Evolutionary conservation across 495 filamentous ascomycete species (phyloP).

Genomic region (Neurospora terricola): DNA sequence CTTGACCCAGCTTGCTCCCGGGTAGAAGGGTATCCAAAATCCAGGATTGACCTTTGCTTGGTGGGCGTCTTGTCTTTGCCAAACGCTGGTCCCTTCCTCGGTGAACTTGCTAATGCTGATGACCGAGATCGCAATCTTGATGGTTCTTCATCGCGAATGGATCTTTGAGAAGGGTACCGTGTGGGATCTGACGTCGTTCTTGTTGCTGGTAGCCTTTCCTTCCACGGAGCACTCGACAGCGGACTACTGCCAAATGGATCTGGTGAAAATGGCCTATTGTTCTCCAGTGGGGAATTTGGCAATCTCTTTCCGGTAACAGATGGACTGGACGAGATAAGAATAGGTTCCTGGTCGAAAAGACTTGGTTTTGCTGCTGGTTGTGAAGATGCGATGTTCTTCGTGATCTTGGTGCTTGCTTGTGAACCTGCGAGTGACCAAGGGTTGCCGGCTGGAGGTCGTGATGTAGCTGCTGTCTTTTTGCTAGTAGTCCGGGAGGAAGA

Average conservation of each 20-base stretch:
- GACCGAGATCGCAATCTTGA: background rate
- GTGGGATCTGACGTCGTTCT: background rate
- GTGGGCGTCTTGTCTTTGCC: background rate
- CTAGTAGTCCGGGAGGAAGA: background rate
- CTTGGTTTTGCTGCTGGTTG: constrained; percentile 1
- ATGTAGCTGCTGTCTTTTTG: constrained; percentile 9
- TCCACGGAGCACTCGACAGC: background rate
- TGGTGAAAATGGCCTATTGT: constrained; percentile 19
- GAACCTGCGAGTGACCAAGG: constrained; percentile 37
- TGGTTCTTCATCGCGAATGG: background rate
- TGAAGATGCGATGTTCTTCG: constrained; percentile 9
- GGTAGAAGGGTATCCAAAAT: constrained; percentile 3
- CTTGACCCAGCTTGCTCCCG: background rate
- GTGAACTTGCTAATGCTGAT: background rate
- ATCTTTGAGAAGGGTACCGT: background rate
- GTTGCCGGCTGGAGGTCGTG: constrained; percentile 16
- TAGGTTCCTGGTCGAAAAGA: constrained; percentile 17
- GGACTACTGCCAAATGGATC: constrained; percentile 23
- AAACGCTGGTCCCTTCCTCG: constrained; percentile 1
- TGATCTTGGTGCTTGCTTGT: constrained; percentile 24
- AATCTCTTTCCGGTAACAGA: constrained; percentile 7
- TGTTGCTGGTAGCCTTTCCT: background rate
- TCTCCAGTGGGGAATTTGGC: background rate
- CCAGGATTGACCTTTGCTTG: constrained; percentile 9
- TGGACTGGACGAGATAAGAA: constrained; percentile 37